phyloP scores from a whole-genome alignment of 805 yeast genomes.

The Grigorovia humatica region DNA sequence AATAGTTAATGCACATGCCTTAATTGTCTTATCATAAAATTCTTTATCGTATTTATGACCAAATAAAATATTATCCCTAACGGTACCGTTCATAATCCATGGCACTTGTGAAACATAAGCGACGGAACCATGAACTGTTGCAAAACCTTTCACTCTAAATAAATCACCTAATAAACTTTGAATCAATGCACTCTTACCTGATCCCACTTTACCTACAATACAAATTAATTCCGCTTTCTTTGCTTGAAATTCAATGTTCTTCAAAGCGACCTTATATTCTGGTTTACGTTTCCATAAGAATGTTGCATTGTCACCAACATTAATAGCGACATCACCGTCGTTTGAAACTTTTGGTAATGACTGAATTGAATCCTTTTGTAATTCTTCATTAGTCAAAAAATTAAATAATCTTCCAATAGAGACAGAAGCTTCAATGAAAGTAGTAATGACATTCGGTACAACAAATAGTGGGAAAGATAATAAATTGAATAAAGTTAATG shows the following conservation, averaged over 20 bases:
- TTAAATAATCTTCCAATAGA: slow-evolving; percentile 64
- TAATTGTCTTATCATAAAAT: slow-evolving; percentile 69
- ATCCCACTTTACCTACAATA: slow-evolving; percentile 82
- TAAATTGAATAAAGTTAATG: slow-evolving; percentile 77
- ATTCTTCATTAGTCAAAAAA: slow-evolving; percentile 66
- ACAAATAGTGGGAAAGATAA: slow-evolving; percentile 86
- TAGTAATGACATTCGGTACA: slow-evolving; percentile 81
- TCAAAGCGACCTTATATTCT: slow-evolving; percentile 55
- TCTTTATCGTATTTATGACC: slow-evolving; percentile 77
- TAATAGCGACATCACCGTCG: slow-evolving; percentile 58
- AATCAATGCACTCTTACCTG: slow-evolving; percentile 78
- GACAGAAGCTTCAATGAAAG: slow-evolving; percentile 81
- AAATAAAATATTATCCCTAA: slow-evolving; percentile 81
- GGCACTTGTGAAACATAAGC: slow-evolving; percentile 93
- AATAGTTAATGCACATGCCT: slow-evolving; percentile 76
- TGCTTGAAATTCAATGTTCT: slow-evolving; percentile 51
- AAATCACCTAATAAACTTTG: slow-evolving; percentile 78
- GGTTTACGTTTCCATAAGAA: slow-evolving; percentile 73
- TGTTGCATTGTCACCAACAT: slow-evolving; percentile 49
- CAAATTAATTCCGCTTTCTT: slow-evolving; percentile 73
- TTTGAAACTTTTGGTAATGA: slow-evolving; percentile 34
- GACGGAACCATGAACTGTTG: slow-evolving; percentile 59
- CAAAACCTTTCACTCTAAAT: slow-evolving; percentile 63
- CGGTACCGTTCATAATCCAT: slow-evolving; percentile 95
- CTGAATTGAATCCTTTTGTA: slow-evolving; percentile 65